A percentile compares a stretch with the other conserved stretches of the same genome.
phyloP scores from a whole-genome alignment of 2,329 filamentous ascomycete species.

The Monilinia polystroma region DNA sequence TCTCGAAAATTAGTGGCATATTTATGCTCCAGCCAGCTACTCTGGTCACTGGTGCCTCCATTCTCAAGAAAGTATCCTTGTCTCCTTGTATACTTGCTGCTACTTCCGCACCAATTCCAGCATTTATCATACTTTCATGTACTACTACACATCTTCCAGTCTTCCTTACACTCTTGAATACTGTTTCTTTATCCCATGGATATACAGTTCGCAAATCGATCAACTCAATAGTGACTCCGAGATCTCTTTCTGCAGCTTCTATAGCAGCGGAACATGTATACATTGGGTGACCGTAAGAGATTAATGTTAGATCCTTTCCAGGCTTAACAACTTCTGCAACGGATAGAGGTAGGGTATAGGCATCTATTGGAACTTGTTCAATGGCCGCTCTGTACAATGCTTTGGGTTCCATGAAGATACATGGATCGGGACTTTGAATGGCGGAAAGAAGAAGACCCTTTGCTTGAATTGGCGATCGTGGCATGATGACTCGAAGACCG shows the following conservation, averaged over 20 bases:
- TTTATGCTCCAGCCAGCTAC: constrained; percentile 71
- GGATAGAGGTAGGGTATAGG: constrained; percentile 65
- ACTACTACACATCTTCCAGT: constrained; percentile 69
- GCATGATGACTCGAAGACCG: constrained; percentile 67
- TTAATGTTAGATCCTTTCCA: constrained; percentile 64
- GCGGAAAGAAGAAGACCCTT: constrained; percentile 66
- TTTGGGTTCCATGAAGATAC: constrained; percentile 76
- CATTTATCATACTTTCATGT: constrained; percentile 74
- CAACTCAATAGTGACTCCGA: constrained; percentile 65
- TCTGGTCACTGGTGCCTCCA: constrained; percentile 69
- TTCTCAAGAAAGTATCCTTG: constrained; percentile 59
- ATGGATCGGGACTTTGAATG: constrained; percentile 65
- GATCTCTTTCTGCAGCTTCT: constrained; percentile 63
- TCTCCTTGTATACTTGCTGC: constrained; percentile 68
- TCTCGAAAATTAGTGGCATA: constrained; percentile 64
- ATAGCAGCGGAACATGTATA: constrained; percentile 68
- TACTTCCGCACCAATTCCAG: constrained; percentile 70
- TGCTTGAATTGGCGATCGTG: constrained; percentile 67
- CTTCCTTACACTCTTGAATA: constrained; percentile 66
- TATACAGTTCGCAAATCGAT: constrained; percentile 72
- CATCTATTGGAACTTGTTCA: constrained; percentile 68
- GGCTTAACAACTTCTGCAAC: constrained; percentile 67
- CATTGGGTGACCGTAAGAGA: constrained; percentile 70
- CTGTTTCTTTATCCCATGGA: constrained; percentile 67
- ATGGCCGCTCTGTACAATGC: constrained; percentile 70